These are phyloP conservation scores for Anaeromyces robustus DNA, from an alignment of 192 early-diverging fungal species.

Conservation along the genomic window DNA sequence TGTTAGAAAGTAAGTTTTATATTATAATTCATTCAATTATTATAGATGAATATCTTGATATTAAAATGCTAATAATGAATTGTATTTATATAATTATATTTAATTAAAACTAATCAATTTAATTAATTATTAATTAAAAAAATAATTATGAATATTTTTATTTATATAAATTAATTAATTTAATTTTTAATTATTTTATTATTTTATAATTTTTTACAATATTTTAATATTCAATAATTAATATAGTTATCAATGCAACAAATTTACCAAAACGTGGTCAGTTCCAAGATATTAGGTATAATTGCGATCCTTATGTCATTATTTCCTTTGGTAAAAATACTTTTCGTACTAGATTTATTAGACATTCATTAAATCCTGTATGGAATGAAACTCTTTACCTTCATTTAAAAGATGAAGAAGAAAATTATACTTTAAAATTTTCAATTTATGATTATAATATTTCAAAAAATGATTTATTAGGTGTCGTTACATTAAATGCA, in stretches of 20 bases:
- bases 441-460: slow-evolving; percentile 63
- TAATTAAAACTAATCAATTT: too few species aligned
- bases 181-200: neutral
- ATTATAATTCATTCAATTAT: neutral
- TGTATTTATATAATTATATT: too few species aligned
- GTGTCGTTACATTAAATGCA: slow-evolving; percentile 21
- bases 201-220: neutral
- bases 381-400: slow-evolving; percentile 65
- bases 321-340: slow-evolving; percentile 52
- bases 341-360: slow-evolving; percentile 45
- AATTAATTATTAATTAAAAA: too few species aligned
- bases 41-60: too few species aligned
- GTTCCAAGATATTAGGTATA: slow-evolving; percentile 36
- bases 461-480: slow-evolving; percentile 49
- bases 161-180: neutral
- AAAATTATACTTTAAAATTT: slow-evolving; percentile 14
- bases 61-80: too few species aligned
- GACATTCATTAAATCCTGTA: slow-evolving; percentile 49
- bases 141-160: too few species aligned
- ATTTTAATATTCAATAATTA: slow-evolving; percentile 5
- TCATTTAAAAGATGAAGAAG: slow-evolving; percentile 22
- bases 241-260: slow-evolving; percentile 11
- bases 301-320: slow-evolving; percentile 72
- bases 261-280: slow-evolving; percentile 16
- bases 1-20: neutral